Evolutionary conservation across 345 rosid genomes (phyloP).

Genomic region (Rhizophora mangle): DNA sequence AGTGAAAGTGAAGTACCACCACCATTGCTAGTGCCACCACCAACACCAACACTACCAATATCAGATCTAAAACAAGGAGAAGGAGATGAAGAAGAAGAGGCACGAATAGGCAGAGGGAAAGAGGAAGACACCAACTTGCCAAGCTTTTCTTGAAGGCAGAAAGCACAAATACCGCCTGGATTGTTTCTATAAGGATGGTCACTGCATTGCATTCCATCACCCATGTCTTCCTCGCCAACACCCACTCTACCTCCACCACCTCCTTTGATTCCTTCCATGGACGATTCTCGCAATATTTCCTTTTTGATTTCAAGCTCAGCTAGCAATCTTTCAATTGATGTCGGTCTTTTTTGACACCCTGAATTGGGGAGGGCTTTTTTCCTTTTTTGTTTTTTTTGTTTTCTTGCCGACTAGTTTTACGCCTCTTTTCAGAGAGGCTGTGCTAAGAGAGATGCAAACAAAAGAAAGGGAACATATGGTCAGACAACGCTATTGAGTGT

Average conservation of each 20-base stretch:
- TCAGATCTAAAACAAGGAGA: conserved; percentile 93
- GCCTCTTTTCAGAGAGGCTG: conserved; percentile 24
- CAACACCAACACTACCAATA: conserved; percentile 18
- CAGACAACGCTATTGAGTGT: conserved; percentile 35
- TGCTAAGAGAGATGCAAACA: conserved; percentile 20
- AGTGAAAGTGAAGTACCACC: conserved; percentile 35
- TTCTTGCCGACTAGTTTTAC: neutral
- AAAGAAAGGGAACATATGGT: conserved; percentile 25
- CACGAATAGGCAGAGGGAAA: conserved; percentile 59
- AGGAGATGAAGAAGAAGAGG: conserved; percentile 46
- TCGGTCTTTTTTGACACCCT: conserved; percentile 23
- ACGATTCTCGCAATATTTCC: conserved; percentile 3
- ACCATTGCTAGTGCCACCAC: conserved; percentile 2
- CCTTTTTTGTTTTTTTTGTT: too few relatives aligned
- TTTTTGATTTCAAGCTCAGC: conserved; percentile 3
- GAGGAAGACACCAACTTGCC: conserved; percentile 94
- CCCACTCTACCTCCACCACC: conserved; percentile 31
- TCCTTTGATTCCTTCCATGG: conserved; percentile 36
- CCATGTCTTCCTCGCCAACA: conserved; percentile 58
- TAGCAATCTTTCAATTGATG: neutral
- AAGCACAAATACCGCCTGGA: conserved; percentile 98
- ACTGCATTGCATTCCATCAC: conserved; percentile 80
- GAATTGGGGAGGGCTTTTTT: neutral
- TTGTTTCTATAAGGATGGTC: conserved; percentile 72
- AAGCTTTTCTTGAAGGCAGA: conserved; percentile 95